These are phyloP conservation scores for Anisodus tanguticus DNA, from an alignment of 257 asterid species.

Conservation along the genomic window DNA sequence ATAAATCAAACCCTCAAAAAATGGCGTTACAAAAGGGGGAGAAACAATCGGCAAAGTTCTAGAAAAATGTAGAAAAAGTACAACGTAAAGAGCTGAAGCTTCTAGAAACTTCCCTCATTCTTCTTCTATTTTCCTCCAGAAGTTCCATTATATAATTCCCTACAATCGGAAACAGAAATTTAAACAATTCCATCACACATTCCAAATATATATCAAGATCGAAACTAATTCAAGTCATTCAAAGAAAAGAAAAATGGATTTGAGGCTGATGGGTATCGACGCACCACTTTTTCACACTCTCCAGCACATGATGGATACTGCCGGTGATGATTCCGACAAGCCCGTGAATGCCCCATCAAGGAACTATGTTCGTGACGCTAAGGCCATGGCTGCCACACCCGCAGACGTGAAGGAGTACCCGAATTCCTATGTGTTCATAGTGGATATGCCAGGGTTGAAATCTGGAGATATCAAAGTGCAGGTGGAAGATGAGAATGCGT, in stretches of 20 bases:
- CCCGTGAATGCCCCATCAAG: constrained; percentile 48
- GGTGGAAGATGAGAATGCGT: constrained; percentile 66
- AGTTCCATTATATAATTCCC: constrained; percentile 32
- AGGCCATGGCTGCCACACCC: constrained; percentile 81
- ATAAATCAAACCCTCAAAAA: too few species aligned
- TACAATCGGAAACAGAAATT: background rate
- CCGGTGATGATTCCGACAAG: constrained; percentile 40
- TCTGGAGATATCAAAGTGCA: constrained; percentile 74
- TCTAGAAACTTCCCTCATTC: background rate
- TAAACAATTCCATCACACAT: background rate
- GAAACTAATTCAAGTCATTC: background rate
- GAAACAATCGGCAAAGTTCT: background rate
- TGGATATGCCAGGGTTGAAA: constrained; percentile 86
- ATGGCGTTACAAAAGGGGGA: too few species aligned
- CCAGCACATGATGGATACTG: constrained; percentile 55
- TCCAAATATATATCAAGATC: background rate
- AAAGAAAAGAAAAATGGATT: constrained; percentile 47
- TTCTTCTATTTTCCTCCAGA: constrained; percentile 36
- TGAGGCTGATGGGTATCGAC: constrained; percentile 64
- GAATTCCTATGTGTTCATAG: constrained; percentile 54
- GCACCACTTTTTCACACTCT: constrained; percentile 56
- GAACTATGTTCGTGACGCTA: constrained; percentile 70
- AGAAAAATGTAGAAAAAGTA: background rate
- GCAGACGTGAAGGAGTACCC: constrained; percentile 75
- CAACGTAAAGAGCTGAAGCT: background rate